Conservation (phyloP, 2,329 filamentous ascomycete species). For the Amphichorda felina region DNA sequence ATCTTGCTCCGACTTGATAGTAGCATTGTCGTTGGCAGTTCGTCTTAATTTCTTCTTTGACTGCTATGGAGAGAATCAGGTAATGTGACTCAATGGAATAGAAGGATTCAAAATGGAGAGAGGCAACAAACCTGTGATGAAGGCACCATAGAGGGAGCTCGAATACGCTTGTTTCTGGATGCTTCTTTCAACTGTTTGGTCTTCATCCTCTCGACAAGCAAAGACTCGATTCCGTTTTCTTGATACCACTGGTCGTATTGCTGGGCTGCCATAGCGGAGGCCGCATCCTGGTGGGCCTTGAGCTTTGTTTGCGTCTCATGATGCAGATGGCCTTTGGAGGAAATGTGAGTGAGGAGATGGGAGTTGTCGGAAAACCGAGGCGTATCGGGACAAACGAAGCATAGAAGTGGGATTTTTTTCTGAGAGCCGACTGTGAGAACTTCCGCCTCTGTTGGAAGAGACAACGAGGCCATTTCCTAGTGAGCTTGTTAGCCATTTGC, state of each 20-base stretch:
- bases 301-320: slow-evolving; percentile 75
- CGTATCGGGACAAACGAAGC: slow-evolving; percentile 70
- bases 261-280: slow-evolving; percentile 49
- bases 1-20: slow-evolving; percentile 16
- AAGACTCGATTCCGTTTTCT: slow-evolving; percentile 53
- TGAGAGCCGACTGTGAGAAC: slow-evolving; percentile 6
- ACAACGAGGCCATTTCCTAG: slow-evolving; percentile 25
- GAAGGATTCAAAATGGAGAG: neutral
- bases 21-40: slow-evolving; percentile 6
- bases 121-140: slow-evolving; percentile 10
- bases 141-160: slow-evolving; percentile 8
- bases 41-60: slow-evolving; percentile 17
- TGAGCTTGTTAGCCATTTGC: slow-evolving; percentile 8
- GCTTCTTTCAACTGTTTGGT: slow-evolving; percentile 60
- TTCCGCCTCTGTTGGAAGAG: slow-evolving; percentile 5
- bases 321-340: slow-evolving; percentile 84
- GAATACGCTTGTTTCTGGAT: slow-evolving; percentile 35
- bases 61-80: slow-evolving; percentile 6
- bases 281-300: slow-evolving; percentile 52
- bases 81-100: neutral
- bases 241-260: slow-evolving; percentile 72
- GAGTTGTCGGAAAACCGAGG: slow-evolving; percentile 83
- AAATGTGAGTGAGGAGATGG: slow-evolving; percentile 82
- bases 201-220: slow-evolving; percentile 68
- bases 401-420: slow-evolving; percentile 54